Base-by-base conservation (phyloP, 306 rosid species). In the Prunus mira region DNA sequence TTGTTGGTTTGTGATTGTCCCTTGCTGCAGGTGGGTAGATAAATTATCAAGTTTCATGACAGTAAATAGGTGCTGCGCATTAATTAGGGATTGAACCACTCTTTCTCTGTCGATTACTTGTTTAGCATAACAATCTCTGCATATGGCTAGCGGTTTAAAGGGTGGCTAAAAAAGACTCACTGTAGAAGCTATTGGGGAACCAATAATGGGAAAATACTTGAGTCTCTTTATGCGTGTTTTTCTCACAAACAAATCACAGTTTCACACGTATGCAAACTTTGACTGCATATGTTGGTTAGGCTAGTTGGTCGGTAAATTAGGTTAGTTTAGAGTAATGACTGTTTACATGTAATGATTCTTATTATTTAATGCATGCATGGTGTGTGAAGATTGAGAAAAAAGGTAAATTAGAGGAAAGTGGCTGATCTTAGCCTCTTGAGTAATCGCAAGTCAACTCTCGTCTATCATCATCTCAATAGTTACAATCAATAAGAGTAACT, bases 401-500 rank as follows among this genome's bases (percentile, higher is more conserved):
- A 73, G 17, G 45, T 25, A 18, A 45, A 60, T 57, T 12, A 60
- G 52, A 14, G 56, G 10, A 68, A 30, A 47, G 75, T 20, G 15
- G 56, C 41, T 69, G 25, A 14, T 69, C 72, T 65, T 38, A 54
- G 63, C 54, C 45, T 38, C 2, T 45, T 17, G 20, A 54, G 74
- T 54, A 19, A 17, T 28, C 49, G 9, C 25, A 76, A 75, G 90
- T 84, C 89, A 88, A 83, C 88, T 70, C 76, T 22, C 17, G 2
- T 56, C 55, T 72, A 66, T 76, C 25, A 83, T 76, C 7, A 72
- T 18, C 75, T 30, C 32, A 28, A 81, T 63, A 30, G 83, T 78
- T 79, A 45, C 61, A 52, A 6, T 60, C 84, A 78, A 83, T 81
- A 78, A 56, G 82, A 22, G 19, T 7, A 71, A 14, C 51, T 67